These are phyloP conservation scores for Cladobotryum protrusum DNA, from an alignment of 2,329 filamentous ascomycete species.

Conservation along the genomic window DNA sequence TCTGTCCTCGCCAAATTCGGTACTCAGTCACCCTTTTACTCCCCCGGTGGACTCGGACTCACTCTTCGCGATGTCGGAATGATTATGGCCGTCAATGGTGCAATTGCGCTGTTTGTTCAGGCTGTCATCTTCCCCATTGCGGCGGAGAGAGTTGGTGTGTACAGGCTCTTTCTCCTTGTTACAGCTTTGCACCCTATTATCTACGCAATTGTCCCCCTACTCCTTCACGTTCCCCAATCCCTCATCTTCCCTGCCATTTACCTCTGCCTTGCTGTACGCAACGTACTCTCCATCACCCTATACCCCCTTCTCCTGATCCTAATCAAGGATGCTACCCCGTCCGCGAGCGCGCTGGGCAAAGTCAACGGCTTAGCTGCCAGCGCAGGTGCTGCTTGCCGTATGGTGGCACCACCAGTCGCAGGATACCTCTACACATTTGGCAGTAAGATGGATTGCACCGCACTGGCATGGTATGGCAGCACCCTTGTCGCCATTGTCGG, in stretches of 20 bases:
- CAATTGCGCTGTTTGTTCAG: conserved; percentile 54
- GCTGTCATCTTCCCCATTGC: conserved; percentile 55
- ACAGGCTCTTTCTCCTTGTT: conserved; percentile 52
- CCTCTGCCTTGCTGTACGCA: conserved; percentile 49
- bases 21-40: conserved; percentile 44
- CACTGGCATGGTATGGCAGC: conserved; percentile 58
- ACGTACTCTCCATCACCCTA: conserved; percentile 56
- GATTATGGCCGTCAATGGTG: conserved; percentile 53
- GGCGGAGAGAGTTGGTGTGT: conserved; percentile 53
- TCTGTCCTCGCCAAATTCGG: conserved; percentile 28
- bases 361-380: conserved; percentile 62
- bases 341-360: conserved; percentile 50
- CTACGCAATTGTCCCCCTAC: conserved; percentile 53
- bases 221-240: conserved; percentile 48
- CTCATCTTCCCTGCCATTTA: conserved; percentile 54
- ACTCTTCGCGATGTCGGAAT: conserved; percentile 57
- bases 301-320: conserved; percentile 62
- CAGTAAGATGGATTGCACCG: conserved; percentile 52
- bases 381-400: conserved; percentile 60
- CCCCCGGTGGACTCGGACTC: conserved; percentile 56
- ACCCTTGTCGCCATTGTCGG: conserved; percentile 50
- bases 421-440: conserved; percentile 59
- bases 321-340: conserved; percentile 60
- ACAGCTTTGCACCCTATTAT: conserved; percentile 55
- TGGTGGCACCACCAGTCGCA: conserved; percentile 58